Evolutionary conservation across 345 rosid species (phyloP), one percentile per base, ranked within the genome.

Genomic region (Pistacia integerrima): DNA sequence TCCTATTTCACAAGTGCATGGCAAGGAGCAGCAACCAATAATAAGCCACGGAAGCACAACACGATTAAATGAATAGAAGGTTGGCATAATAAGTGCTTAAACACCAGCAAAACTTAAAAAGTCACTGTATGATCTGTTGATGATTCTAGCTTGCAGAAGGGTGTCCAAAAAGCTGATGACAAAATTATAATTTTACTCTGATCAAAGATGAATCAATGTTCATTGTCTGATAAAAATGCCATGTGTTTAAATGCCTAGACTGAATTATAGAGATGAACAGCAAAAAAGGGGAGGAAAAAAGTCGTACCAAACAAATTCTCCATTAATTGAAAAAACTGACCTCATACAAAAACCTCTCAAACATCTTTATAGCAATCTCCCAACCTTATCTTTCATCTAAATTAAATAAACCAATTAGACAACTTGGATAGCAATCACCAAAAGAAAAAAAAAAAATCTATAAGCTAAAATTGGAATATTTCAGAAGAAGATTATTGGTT

Each of bases 401-500:
- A 64, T 73, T 8, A 49, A 65, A 69, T 51, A 35, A 72, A 70
- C 70, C 65, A 67, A 56, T 62, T 44, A 73, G 72, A 77, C 78
- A 70, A 55, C 75, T 54, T 41, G 65, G 79, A 76, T 20, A 82
- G 72, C 82, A 80, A 84, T 69, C 88, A 79, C 63, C 76, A 35
- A 73, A 63, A 69, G 36, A 41, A 7, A 8, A 41, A 7, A 6
- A 41, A 41, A 41, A 64, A 77, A 80, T 67, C 83, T 76, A 61
- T 25, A 75, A 67, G 67, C 84, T 78, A 78, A 80, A 83, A 67
- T 61, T 84, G 84, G 74, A 76, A 76, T 61, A 77, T 78, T 80
- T 80, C 60, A 12, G 48, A 75, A 74, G 81, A 77, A 71, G 82
- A 77, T 88, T 87, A 90, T 85, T 84, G 88, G 25, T 25, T 25